These are phyloP conservation scores for Fusarium nodosum DNA, from an alignment of 2,329 filamentous ascomycete species.

Conservation along the genomic window DNA sequence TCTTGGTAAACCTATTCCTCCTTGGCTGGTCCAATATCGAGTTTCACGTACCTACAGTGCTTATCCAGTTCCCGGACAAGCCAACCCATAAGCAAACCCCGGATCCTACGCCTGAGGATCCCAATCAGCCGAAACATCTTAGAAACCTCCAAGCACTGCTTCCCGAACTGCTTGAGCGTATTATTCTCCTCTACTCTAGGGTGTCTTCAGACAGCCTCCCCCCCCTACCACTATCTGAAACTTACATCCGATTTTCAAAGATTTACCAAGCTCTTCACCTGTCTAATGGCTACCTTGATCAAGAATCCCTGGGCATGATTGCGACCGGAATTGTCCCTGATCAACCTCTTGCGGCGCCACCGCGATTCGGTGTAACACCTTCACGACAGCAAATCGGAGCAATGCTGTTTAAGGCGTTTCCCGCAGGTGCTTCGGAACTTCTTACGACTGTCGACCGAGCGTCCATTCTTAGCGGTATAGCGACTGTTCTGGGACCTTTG, in stretches of 20 bases:
- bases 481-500: slow-evolving; percentile 83
- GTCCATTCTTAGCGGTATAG: slow-evolving; percentile 85
- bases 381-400: slow-evolving; percentile 74
- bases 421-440: slow-evolving; percentile 73
- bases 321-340: slow-evolving; percentile 71
- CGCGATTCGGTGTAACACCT: slow-evolving; percentile 69
- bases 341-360: slow-evolving; percentile 64
- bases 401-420: slow-evolving; percentile 78
- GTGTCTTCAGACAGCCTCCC: slow-evolving; percentile 79
- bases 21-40: slow-evolving; percentile 87
- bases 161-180: slow-evolving; percentile 81
- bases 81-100: slow-evolving; percentile 53
- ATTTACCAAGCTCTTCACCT: slow-evolving; percentile 76
- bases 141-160: slow-evolving; percentile 70
- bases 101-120: slow-evolving; percentile 53
- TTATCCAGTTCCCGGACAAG: slow-evolving; percentile 64
- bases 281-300: slow-evolving; percentile 72
- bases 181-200: slow-evolving; percentile 79
- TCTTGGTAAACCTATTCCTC: slow-evolving; percentile 84
- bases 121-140: slow-evolving; percentile 65
- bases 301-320: slow-evolving; percentile 72
- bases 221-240: slow-evolving; percentile 78
- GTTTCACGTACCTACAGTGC: slow-evolving; percentile 78
- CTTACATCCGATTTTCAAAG: slow-evolving; percentile 79
- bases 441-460: slow-evolving; percentile 82